Evolutionary conservation across 2,329 filamentous ascomycete genomes (phyloP).

Genomic region (Ploettnerulaceae sp.): DNA sequence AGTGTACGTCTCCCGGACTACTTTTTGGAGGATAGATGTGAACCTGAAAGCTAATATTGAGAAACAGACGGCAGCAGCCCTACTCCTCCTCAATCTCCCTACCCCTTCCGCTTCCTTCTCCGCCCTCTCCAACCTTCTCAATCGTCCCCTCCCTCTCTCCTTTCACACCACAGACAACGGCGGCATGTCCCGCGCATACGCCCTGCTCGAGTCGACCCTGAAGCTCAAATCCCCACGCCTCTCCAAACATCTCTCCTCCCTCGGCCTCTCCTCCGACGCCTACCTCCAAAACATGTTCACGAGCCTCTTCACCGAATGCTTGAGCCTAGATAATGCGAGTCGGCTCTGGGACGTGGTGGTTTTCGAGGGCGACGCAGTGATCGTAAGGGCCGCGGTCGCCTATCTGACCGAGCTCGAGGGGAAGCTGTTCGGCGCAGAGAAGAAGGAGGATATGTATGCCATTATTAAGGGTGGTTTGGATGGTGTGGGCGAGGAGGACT

Average conservation of each 20-base stretch:
- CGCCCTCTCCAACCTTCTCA: conserved; percentile 70
- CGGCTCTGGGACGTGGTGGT: conserved; percentile 78
- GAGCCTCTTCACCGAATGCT: conserved; percentile 56
- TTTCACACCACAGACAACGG: conserved; percentile 67
- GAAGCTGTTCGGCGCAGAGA: conserved; percentile 40
- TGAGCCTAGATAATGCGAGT: conserved; percentile 65
- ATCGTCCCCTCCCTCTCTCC: conserved; percentile 67
- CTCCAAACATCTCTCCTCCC: conserved; percentile 55
- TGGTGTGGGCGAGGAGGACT: conserved; percentile 25
- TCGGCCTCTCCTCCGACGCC: conserved; percentile 42
- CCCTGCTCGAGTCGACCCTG: conserved; percentile 63
- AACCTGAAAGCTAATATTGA: too few relatives aligned
- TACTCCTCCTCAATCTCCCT: conserved; percentile 68
- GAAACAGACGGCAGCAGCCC: conserved; percentile 61
- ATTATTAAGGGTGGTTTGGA: conserved; percentile 20
- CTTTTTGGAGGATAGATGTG: too few relatives aligned
- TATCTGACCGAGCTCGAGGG: conserved; percentile 51
- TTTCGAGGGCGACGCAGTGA: conserved; percentile 71
- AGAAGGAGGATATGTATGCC: conserved; percentile 19
- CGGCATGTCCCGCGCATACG: conserved; percentile 65
- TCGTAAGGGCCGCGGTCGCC: conserved; percentile 68
- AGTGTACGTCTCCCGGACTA: conserved; percentile 61
- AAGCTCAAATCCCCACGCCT: conserved; percentile 59
- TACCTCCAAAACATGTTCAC: conserved; percentile 60
- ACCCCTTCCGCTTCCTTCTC: conserved; percentile 61